Conservation (phyloP, 306 rosid species). For the Rubus parviflorus region DNA sequence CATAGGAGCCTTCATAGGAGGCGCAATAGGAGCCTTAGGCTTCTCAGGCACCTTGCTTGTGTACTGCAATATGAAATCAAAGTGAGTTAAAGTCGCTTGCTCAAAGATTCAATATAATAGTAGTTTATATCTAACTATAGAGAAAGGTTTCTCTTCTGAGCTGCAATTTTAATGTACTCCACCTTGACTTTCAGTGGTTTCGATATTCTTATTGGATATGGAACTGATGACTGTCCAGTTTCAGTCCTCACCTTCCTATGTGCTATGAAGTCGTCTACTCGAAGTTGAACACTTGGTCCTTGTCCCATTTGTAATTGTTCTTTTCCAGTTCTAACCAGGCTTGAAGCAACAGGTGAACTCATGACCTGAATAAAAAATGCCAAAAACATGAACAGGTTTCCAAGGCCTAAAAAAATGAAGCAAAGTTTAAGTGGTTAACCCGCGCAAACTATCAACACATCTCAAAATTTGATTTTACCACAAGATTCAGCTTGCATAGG, state of each 20-base stretch:
- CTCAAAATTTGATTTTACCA: background rate
- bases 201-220: background rate
- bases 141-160: conserved; percentile 5
- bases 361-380: background rate
- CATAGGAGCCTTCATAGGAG: background rate
- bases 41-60: background rate
- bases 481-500: background rate
- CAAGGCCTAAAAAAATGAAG: conserved; percentile 12
- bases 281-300: background rate
- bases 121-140: background rate
- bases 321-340: background rate
- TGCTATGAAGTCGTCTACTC: background rate
- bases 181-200: conserved; percentile 35
- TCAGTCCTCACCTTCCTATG: background rate
- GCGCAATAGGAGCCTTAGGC: background rate
- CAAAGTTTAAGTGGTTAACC: background rate
- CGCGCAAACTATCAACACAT: background rate
- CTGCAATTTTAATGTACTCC: conserved; percentile 29
- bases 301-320: background rate
- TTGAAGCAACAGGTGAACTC: conserved; percentile 3
- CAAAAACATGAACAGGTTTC: background rate
- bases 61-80: conserved; percentile 38
- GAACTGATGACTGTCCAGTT: background rate
- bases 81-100: conserved; percentile 16
- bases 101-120: conserved; percentile 12